Evolutionary conservation across 176 grass and related monocot species (phyloP).

Genomic region (Oropetium thomaeum): DNA sequence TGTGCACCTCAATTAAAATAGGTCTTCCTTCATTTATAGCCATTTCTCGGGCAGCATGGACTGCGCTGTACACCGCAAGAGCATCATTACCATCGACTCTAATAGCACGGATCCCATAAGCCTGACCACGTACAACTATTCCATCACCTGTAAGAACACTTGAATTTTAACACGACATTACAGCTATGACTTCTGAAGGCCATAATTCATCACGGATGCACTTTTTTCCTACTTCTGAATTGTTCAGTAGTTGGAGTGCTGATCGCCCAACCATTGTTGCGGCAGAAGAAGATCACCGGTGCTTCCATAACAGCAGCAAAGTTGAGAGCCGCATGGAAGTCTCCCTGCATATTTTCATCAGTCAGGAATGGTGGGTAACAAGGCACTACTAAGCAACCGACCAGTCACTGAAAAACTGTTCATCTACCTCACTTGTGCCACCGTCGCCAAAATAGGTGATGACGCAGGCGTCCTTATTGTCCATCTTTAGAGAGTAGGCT

Average conservation of each 20-base stretch:
- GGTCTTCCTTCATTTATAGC: slow-evolving; percentile 74
- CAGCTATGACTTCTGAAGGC: background rate
- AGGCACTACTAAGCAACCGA: background rate
- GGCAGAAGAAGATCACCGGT: slow-evolving; percentile 94
- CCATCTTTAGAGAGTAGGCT: slow-evolving; percentile 96
- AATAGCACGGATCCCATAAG: slow-evolving; percentile 86
- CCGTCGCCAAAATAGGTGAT: slow-evolving; percentile 93
- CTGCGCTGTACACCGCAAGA: slow-evolving; percentile 88
- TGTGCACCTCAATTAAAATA: slow-evolving; percentile 85
- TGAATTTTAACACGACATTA: slow-evolving; percentile 14
- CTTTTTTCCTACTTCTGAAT: slow-evolving; percentile 72
- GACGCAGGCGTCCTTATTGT: slow-evolving; percentile 74
- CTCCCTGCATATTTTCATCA: slow-evolving; percentile 52
- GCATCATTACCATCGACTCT: slow-evolving; percentile 90
- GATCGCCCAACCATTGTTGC: slow-evolving; percentile 99
- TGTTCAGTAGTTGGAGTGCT: slow-evolving; percentile 88
- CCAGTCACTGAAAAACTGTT: background rate
- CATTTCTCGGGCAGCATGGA: slow-evolving; percentile 85
- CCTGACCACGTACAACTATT: slow-evolving; percentile 73
- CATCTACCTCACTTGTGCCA: slow-evolving; percentile 82
- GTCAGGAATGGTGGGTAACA: slow-evolving; percentile 29
- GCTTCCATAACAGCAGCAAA: slow-evolving; percentile 87
- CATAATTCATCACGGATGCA: slow-evolving; percentile 1
- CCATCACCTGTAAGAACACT: slow-evolving; percentile 73
- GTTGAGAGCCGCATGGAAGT: slow-evolving; percentile 91